Evolutionary conservation across 176 grass and related monocot species (phyloP), one percentile per base, ranked within the genome.

Genomic region (Carex pumila): DNA sequence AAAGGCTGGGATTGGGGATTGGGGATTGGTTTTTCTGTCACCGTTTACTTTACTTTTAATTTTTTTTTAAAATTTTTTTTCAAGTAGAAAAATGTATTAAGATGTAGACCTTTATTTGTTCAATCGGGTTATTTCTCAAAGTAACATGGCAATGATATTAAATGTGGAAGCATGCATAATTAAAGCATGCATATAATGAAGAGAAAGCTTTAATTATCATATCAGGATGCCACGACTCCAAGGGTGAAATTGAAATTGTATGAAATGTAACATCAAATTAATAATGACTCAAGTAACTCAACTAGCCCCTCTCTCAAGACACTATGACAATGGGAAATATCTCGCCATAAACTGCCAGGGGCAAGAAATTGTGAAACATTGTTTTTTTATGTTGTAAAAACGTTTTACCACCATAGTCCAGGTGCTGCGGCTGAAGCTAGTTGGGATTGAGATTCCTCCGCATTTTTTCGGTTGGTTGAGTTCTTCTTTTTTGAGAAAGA

Each of bases 191-290:
- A 88, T 89, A 87, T 98, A 92, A 90, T 90, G 86, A 63, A 98
- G 92, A 91, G 92, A 91, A 14, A 98, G 88, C 74, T 98, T n/a
- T n/a, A n/a, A n/a, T 94, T 62, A 98, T 90, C 61, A 98, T 92
- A 89, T 94, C 91, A 80, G 90, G 90, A 93, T 98, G 92, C 92
- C 92, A 98, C 18, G 90, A 94, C 54, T 98, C 95, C 45, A 89
- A 84, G 32, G 87, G 79, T 43, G 79, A 65, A 79, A 90, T 85
- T 41, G 91, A 91, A 87, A 98, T 85, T 83, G 85, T 80, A 87
- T 85, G 86, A 77, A 98, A 98, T 65, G 86, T 98, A 7, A 91
- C 92, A 84, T 91, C 95, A 93, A n/a, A n/a, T n/a, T n/a, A 98
- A 94, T 84, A 98, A 92, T 71, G 92, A 94, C 81, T 94, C 89